Conservation (phyloP, 2,329 filamentous ascomycete species). For the Thelonectria blattea region DNA sequence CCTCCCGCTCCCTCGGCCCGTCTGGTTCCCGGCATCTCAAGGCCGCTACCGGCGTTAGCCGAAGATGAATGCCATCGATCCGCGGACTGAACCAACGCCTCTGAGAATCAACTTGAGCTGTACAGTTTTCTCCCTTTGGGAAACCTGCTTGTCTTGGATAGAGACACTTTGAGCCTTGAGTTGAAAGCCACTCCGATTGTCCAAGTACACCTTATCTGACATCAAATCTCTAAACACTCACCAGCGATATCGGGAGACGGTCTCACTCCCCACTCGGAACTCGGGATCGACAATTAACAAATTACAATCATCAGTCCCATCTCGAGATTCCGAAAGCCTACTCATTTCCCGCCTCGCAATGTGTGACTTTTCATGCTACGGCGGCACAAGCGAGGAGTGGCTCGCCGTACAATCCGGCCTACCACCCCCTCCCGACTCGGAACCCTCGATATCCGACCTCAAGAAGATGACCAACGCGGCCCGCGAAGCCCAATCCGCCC, state of each 20-base stretch:
- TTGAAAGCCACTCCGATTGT: too few species aligned
- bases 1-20: constrained; percentile 2
- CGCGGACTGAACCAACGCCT: not conserved
- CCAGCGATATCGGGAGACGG: not conserved
- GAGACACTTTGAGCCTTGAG: too few species aligned
- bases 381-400: constrained; percentile 52
- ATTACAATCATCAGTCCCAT: not conserved
- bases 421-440: constrained; percentile 10
- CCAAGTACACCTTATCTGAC: too few species aligned
- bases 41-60: constrained; percentile 8
- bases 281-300: not conserved
- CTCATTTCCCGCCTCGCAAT: constrained; percentile 13
- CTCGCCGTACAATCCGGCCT: constrained; percentile 41
- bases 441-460: constrained; percentile 22
- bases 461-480: constrained; percentile 24
- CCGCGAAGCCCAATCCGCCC: constrained; percentile 17
- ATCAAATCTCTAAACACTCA: not conserved
- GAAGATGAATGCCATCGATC: not conserved
- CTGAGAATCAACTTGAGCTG: not conserved
- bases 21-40: not conserved
- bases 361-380: constrained; percentile 46
- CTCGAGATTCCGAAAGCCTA: not conserved
- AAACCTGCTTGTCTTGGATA: too few species aligned
- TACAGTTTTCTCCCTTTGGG: too few species aligned
- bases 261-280: not conserved